These are phyloP conservation scores for Trichoderma sp. DNA, from an alignment of 2,329 filamentous ascomycete genomes.

Conservation along the genomic window DNA sequence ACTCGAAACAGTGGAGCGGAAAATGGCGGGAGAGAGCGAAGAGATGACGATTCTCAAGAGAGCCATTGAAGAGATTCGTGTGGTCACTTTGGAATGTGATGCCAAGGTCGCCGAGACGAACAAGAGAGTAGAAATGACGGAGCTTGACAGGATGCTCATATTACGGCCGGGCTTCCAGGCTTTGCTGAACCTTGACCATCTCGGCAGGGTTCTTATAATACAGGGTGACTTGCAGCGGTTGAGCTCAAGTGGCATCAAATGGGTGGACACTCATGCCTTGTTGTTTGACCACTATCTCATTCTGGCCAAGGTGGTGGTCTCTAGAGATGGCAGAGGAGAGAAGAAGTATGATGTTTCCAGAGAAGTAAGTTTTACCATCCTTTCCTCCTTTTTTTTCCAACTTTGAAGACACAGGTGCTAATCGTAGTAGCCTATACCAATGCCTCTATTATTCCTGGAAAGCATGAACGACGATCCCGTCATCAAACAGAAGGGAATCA, in stretches of 20 bases:
- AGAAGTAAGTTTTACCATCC: conserved; percentile 52
- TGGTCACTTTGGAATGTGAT: conserved; percentile 87
- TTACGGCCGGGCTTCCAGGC: conserved; percentile 84
- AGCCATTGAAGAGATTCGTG: conserved; percentile 88
- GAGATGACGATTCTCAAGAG: conserved; percentile 81
- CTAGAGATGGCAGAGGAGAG: conserved; percentile 67
- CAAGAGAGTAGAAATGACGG: conserved; percentile 84
- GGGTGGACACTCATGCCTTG: conserved; percentile 90
- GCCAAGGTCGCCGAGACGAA: conserved; percentile 87
- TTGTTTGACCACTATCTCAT: conserved; percentile 97
- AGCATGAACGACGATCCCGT: conserved; percentile 90
- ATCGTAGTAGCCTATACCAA: conserved; percentile 72
- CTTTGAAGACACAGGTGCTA: conserved; percentile 24
- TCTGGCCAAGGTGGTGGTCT: conserved; percentile 73
- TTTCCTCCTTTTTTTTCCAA: neutral
- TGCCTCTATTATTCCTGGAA: conserved; percentile 91
- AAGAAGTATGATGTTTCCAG: conserved; percentile 95
- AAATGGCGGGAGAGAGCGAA: conserved; percentile 78
- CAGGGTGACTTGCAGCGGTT: conserved; percentile 86
- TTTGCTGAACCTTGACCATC: conserved; percentile 86
- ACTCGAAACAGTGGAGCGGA: conserved; percentile 77
- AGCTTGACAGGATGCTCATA: conserved; percentile 78
- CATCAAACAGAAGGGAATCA: conserved; percentile 75
- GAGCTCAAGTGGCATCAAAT: conserved; percentile 84
- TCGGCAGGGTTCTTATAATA: conserved; percentile 87